Evolutionary conservation across 257 asterid species (phyloP), one percentile per base, ranked within the genome.

Genomic region (Solanum okadae): DNA sequence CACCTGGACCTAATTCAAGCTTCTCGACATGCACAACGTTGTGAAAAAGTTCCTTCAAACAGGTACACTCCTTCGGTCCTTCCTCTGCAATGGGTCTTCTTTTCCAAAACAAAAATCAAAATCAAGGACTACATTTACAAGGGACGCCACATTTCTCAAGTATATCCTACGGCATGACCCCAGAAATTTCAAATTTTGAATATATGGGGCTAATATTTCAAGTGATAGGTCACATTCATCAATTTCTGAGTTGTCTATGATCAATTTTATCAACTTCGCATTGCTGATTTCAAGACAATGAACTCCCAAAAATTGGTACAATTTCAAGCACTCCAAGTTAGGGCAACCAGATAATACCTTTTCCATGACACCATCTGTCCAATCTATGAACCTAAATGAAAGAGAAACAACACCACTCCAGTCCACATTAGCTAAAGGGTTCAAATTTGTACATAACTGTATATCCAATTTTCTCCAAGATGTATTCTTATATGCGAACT

Each of bases 281-380:
- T 8, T 33, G 15, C 1, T 34, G 23, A 72, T 18, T 33, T 34
- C 44, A 0, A 72, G 6, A 34, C 16, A 3, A 18, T 34, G 15
- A 18, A 72, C 4, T 4, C 29, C 46, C 8, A 0, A 1, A 34
- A 34, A 35, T 0, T 4, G 7, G 12, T 20, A 0, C 25, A 34
- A 35, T 18, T 73, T 6, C 25, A 72, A 72, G 44, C 25, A 34
- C 79, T 72, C 81, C 81, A 73, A 73, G 49, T 73, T 73, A 35
- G 82, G 29, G 15, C 82, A 73, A 73, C 46, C 29, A 18, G 9
- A 20, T 35, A 34, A 9, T 18, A 73, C 2, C 29, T 34, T 73
- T 73, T 73, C 29, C 29, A 35, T 18, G 15, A 2, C 44, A 16
- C 14, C 81, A 12, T 72, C 16, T 3, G 3, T 73, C 46, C 11